These are phyloP conservation scores for Leptomonas pyrrhocoris DNA, from an alignment of 208 protist species.

Conservation along the genomic window DNA sequence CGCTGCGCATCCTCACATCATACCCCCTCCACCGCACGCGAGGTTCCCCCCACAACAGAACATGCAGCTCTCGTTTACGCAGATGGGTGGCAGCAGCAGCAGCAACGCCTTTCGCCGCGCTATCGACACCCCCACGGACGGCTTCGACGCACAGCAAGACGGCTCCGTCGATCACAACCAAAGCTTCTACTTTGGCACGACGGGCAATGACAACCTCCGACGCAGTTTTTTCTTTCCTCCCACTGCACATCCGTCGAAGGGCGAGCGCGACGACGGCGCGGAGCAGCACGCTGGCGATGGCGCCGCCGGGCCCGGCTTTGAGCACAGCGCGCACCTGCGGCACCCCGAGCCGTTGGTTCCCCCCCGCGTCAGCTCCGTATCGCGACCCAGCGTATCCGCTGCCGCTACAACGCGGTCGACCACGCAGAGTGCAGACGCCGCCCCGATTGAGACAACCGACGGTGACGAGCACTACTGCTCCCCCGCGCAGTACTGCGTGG, in stretches of 20 bases:
- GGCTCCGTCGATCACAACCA: conserved; percentile 16
- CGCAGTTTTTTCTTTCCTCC: conserved; percentile 45
- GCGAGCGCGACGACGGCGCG: not conserved
- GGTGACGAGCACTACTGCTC: conserved; percentile 21
- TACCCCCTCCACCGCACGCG: not conserved
- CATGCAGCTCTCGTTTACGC: not conserved
- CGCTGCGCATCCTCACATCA: not conserved
- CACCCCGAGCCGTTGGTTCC: not conserved
- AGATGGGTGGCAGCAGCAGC: not conserved
- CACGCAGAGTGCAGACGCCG: not conserved
- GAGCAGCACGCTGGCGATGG: not conserved
- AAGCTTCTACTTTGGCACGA: conserved; percentile 39
- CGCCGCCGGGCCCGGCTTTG: not conserved
- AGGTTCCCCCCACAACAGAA: not conserved
- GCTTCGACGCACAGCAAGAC: not conserved
- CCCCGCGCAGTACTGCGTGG: conserved; percentile 8
- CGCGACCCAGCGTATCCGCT: not conserved
- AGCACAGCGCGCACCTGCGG: conserved; percentile 1
- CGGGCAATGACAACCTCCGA: conserved; percentile 35
- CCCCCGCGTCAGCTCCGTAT: not conserved
- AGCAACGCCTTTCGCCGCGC: not conserved
- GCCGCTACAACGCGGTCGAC: not conserved
- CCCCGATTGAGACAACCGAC: not conserved
- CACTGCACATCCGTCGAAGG: not conserved
- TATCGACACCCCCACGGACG: not conserved